Evolutionary conservation across 495 filamentous ascomycete genomes (phyloP).

Genomic region (Xylaria sp.): DNA sequence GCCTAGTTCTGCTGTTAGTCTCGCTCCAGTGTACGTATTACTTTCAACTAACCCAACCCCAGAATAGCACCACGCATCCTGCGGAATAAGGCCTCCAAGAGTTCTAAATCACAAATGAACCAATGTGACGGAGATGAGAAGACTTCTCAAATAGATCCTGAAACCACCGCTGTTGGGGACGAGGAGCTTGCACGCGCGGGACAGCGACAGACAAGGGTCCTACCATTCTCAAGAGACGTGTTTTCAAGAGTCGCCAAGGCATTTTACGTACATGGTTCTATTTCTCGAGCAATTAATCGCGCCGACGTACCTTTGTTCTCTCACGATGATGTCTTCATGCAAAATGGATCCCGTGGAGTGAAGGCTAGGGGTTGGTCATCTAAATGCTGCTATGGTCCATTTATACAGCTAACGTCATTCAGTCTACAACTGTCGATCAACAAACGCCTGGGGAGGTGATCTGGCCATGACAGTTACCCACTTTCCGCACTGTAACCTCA

Average conservation of each 20-base stretch:
- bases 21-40: neutral
- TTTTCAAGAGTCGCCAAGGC: neutral
- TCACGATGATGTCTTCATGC: neutral
- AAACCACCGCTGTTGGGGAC: neutral
- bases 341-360: neutral
- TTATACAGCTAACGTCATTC: neutral
- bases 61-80: neutral
- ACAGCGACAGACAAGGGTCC: neutral
- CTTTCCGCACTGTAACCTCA: constrained; percentile 34
- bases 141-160: too few relatives aligned
- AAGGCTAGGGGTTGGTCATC: neutral
- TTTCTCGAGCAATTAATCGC: neutral
- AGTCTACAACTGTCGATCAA: constrained; percentile 41
- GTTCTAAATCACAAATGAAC: neutral
- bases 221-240: neutral
- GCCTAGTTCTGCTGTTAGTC: neutral
- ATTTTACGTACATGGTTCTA: constrained; percentile 6
- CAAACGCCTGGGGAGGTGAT: constrained; percentile 42
- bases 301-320: constrained; percentile 2
- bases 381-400: neutral
- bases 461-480: constrained; percentile 41
- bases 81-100: neutral
- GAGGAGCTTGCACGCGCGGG: neutral
- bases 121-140: too few relatives aligned
- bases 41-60: neutral